A percentile compares a stretch with the other conserved stretches of the same genome.
These are phyloP conservation scores for Backusella circina DNA, from an alignment of 192 early-diverging fungal genomes.

Conservation along the genomic window DNA sequence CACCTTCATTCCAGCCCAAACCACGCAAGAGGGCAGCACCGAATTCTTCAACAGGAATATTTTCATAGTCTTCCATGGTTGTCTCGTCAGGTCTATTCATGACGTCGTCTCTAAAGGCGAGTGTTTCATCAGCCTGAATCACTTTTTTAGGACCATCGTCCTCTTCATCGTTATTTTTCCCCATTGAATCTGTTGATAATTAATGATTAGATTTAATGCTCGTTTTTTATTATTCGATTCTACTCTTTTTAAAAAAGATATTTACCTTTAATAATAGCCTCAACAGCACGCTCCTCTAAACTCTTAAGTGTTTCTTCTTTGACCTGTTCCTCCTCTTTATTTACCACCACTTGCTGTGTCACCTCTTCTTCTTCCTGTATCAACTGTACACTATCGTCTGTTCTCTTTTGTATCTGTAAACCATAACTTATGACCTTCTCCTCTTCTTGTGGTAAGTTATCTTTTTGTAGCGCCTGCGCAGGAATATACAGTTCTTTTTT, in stretches of 20 bases:
- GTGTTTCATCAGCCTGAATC: constrained; percentile 41
- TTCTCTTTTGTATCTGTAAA: constrained; percentile 31
- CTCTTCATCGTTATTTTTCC: not conserved
- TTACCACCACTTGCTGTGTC: constrained; percentile 4
- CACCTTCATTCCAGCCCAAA: constrained; percentile 86
- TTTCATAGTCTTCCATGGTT: constrained; percentile 73
- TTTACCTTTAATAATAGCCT: constrained; percentile 45
- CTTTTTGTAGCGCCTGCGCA: constrained; percentile 17
- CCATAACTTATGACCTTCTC: constrained; percentile 15
- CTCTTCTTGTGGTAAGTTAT: constrained; percentile 14
- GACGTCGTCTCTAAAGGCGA: constrained; percentile 63
- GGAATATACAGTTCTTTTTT: constrained; percentile 36
- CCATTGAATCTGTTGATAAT: constrained; percentile 12
- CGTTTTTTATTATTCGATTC: not conserved
- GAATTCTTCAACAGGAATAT: constrained; percentile 87
- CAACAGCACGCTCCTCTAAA: constrained; percentile 38
- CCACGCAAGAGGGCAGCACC: constrained; percentile 82
- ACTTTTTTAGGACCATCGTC: constrained; percentile 19
- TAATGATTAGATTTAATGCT: not conserved
- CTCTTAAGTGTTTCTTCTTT: constrained; percentile 18
- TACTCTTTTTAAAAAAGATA: not conserved
- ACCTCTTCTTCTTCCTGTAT: not conserved
- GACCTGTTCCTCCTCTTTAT: not conserved
- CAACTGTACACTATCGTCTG: not conserved
- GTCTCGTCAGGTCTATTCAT: constrained; percentile 59